phyloP scores from a whole-genome alignment of 202 grass and related monocot genomes.

The Hordeum pubiflorum region DNA sequence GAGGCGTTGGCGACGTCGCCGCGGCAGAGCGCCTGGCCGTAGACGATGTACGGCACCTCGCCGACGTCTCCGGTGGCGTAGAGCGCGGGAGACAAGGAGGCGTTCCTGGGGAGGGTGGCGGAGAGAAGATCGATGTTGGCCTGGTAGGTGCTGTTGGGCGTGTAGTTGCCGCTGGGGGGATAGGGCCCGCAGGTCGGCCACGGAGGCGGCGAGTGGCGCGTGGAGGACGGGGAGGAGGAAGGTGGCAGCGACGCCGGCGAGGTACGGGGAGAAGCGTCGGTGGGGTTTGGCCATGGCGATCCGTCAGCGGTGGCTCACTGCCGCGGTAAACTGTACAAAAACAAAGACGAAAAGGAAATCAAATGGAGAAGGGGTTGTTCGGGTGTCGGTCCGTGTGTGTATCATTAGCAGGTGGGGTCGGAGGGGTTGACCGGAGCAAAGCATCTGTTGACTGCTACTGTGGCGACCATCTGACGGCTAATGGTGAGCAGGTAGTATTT shows the following conservation, averaged over 20 bases:
- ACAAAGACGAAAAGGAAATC: too few relatives aligned
- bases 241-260: neutral
- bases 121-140: constrained; percentile 41
- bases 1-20: constrained; percentile 43
- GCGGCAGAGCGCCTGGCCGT: constrained; percentile 49
- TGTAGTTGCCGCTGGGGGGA: constrained; percentile 19
- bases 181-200: constrained; percentile 5
- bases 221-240: neutral
- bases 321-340: neutral
- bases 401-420: neutral
- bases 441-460: neutral
- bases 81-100: neutral
- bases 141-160: constrained; percentile 29
- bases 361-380: too few relatives aligned
- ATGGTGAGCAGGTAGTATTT: neutral
- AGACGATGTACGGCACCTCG: constrained; percentile 24
- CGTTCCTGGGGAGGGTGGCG: constrained; percentile 29
- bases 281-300: neutral
- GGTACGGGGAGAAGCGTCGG: neutral
- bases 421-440: neutral
- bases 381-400: too few relatives aligned
- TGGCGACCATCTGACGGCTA: neutral
- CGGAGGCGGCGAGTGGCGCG: neutral
- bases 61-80: constrained; percentile 15
- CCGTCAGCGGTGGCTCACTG: neutral